Base-by-base conservation (phyloP, 2,329 filamentous ascomycete genomes). In the Botrytis squamosa region DNA sequence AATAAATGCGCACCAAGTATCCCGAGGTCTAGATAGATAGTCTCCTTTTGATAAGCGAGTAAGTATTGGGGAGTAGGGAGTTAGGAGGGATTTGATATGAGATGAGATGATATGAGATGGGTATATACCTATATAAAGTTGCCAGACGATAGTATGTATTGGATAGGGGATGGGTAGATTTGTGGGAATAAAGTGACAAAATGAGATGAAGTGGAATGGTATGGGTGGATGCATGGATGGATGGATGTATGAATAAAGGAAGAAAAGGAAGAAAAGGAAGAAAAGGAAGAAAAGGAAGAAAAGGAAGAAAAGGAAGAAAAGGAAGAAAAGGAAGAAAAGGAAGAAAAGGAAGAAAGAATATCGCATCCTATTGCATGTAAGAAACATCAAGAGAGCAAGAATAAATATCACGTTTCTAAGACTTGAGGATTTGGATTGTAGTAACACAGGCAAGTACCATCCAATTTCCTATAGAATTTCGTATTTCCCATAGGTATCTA, bases 371-470 rank as follows among this genome's bases (percentile, higher is more conserved):
- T 55, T 7, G 4, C 1, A 2, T n/a, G 14, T 14, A n/a, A 16
- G 49, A 55, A 29, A 29, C 1, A 55, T 29, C 4, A 7, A 55
- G 49, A 16, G 12, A 55, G 49, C 49, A 3, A n/a, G 25, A 16
- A 16, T 0, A 1, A 16, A 3, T 25, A 52, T 4, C 4, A 52
- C 10, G 0, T 25, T 0, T 25, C 46, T 12, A 5, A 14, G 22
- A 55, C 25, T 16, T 55, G 4, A 2, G 12, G 12, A 29, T 16
- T n/a, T n/a, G 9, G 0, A 10, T 12, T 52, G 1, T 22, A 25
- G 22, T 2, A 7, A 9, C 25, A 52, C 46, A 12, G 46, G 4
- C 4, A 52, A 52, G 25, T 25, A 25, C 4, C 12, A 55, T 55
- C 10, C 12, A 29, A 12, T 7, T 14, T 29, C 49, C 12, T 55